Base-by-base conservation (phyloP, 2,329 filamentous ascomycete species). In the Cordyceps pruinosa region DNA sequence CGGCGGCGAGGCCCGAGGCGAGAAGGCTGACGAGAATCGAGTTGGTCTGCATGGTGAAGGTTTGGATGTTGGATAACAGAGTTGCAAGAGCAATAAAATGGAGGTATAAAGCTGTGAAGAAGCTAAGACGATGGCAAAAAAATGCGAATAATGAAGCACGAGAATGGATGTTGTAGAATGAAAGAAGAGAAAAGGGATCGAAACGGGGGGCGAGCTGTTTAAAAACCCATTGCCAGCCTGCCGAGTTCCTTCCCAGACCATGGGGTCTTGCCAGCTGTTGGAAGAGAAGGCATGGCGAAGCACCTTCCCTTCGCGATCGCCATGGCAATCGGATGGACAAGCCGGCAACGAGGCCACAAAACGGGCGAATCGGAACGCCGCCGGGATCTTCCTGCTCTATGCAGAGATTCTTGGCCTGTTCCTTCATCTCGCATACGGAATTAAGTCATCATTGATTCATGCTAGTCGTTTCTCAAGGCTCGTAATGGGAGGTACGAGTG, bases 81-180 rank as follows among this genome's bases (percentile, higher is more conserved):
- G n/a, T 39, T 32, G 32, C 47, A n/a, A 23, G 8, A 45, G 28
- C 45, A 34, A 42, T 46, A 32, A 28, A 37, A 47, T 54, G 51
- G 50, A 44, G n/a, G 26, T 21, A 47, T 47, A 55, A 55, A 55
- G 52, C 52, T 55, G 52, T 47, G 52, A 25, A 47, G 42, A 44
- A 46, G 42, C 41, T 55, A 55, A 55, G 52, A 32, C 42, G 52
- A 55, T 30, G 42, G 52, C 32, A 28, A 55, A 55, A 55, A 39
- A 30, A 55, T 55, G 52, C 34, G 52, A 15, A 46, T 55, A 55
- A 55, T 37, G 42, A 55, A 47, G 42, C 32, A 46, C 42, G 44
- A 42, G 25, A 45, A 55, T 55, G 52, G 52, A 55, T 55, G 52
- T 39, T 55, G 41, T 37, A 55, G 32, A 39, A 55, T 39, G 52